Evolutionary conservation across 495 filamentous ascomycete species (phyloP).

Genomic region (Clohesyomyces aquaticus): DNA sequence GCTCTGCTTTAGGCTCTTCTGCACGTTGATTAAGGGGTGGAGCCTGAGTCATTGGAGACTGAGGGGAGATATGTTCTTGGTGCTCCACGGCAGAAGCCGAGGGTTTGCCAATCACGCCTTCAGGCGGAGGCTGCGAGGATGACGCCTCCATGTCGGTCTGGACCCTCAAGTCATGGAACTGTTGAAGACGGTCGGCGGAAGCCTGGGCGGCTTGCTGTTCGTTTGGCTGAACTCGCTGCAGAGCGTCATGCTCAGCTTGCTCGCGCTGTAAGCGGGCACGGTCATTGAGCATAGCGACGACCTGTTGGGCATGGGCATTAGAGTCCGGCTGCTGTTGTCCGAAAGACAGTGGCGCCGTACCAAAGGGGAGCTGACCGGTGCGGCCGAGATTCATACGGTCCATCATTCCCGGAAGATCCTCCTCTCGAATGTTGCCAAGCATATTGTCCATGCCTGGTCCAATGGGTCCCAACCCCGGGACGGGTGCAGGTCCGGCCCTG

Average conservation of each 20-base stretch:
- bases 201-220: constrained; percentile 54
- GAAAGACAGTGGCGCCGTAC: constrained; percentile 53
- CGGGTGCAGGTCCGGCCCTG: constrained; percentile 49
- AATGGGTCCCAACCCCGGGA: constrained; percentile 55
- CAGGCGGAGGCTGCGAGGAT: constrained; percentile 16
- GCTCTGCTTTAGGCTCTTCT: constrained; percentile 32
- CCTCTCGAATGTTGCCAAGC: constrained; percentile 56
- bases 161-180: constrained; percentile 64
- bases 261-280: constrained; percentile 65
- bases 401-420: constrained; percentile 64
- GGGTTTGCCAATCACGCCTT: constrained; percentile 42
- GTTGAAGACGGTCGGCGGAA: constrained; percentile 63
- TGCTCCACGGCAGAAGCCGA: constrained; percentile 1
- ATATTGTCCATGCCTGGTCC: constrained; percentile 56
- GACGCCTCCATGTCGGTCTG: constrained; percentile 54
- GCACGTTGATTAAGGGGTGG: constrained; percentile 12
- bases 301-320: constrained; percentile 60
- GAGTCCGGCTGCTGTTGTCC: constrained; percentile 58
- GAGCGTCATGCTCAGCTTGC: constrained; percentile 63
- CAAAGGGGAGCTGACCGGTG: constrained; percentile 58
- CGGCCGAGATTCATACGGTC: constrained; percentile 63
- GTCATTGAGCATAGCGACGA: constrained; percentile 63
- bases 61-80: constrained; percentile 34
- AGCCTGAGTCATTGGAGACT: constrained; percentile 20
- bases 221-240: constrained; percentile 47